These are phyloP conservation scores for Eragrostis nindensis DNA, from an alignment of 176 grass and related monocot species.

Conservation along the genomic window DNA sequence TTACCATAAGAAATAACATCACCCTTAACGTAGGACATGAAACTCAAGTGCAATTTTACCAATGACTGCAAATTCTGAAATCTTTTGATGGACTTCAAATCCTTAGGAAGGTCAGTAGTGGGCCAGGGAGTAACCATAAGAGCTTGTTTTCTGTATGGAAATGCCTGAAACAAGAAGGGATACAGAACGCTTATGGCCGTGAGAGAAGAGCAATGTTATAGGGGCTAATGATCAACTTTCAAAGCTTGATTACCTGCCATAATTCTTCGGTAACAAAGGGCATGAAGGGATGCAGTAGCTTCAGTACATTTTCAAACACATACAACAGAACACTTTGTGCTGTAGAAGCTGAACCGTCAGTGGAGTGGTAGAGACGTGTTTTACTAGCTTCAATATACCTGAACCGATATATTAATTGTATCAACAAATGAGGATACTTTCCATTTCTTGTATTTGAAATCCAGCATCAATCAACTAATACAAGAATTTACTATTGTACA, in stretches of 20 bases:
- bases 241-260: constrained; percentile 82
- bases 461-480: not conserved
- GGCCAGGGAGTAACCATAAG: constrained; percentile 91
- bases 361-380: constrained; percentile 88
- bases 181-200: constrained; percentile 2
- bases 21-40: constrained; percentile 5
- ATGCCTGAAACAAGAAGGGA: constrained; percentile 66
- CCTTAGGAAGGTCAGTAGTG: constrained; percentile 69
- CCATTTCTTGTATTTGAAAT: constrained; percentile 16
- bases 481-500: constrained; percentile 5
- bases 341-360: constrained; percentile 53
- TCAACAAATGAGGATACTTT: not conserved
- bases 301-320: constrained; percentile 97
- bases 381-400: constrained; percentile 99
- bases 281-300: constrained; percentile 95
- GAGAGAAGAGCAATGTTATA: constrained; percentile 10
- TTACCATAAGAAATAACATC: constrained; percentile 19
- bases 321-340: constrained; percentile 82
- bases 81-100: constrained; percentile 79
- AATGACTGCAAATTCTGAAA: constrained; percentile 97
- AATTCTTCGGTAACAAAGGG: constrained; percentile 98
- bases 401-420: constrained; percentile 5
- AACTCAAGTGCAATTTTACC: constrained; percentile 56
- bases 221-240: not conserved
- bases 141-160: constrained; percentile 80